phyloP scores from a whole-genome alignment of 164 flowering plant species.

The Dillenia suffruticosa region DNA sequence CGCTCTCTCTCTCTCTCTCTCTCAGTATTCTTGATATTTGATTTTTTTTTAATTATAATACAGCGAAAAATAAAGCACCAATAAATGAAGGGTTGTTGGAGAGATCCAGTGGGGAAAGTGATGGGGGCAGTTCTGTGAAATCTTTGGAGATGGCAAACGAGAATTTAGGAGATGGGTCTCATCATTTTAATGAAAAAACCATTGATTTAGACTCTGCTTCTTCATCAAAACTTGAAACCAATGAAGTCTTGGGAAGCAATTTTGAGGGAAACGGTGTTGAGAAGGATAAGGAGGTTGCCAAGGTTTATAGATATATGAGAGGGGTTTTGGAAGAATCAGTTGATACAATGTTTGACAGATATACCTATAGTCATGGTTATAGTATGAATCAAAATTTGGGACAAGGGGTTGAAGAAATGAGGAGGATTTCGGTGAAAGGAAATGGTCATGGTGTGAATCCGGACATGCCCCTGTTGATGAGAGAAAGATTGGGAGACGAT shows the following conservation, averaged over 20 bases:
- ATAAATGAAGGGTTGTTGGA: conserved; percentile 21
- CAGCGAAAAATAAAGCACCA: conserved; percentile 33
- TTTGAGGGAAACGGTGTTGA: too few relatives aligned
- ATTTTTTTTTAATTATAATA: conserved; percentile 3
- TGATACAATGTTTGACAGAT: conserved; percentile 4
- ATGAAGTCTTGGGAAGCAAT: too few relatives aligned
- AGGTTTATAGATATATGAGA: conserved; percentile 6
- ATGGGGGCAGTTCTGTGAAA: conserved; percentile 17
- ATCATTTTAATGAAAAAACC: conserved; percentile 5
- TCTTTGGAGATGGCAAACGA: conserved; percentile 6
- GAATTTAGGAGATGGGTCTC: conserved; percentile 3
- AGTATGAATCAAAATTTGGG: background rate
- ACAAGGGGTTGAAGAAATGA: background rate
- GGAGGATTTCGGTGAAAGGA: conserved; percentile 12
- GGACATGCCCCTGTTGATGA: conserved; percentile 8
- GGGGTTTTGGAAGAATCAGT: conserved; percentile 3
- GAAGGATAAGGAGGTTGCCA: conserved; percentile 2
- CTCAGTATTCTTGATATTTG: background rate
- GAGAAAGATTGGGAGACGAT: conserved; percentile 12
- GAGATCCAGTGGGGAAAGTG: conserved; percentile 27
- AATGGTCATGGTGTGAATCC: conserved; percentile 7
- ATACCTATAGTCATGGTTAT: background rate
- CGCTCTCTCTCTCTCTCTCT: background rate
- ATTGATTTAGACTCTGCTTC: conserved; percentile 14
- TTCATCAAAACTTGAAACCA: conserved; percentile 12